Conservation (phyloP, 495 filamentous ascomycete genomes). For the Mytilinidion resinicola region DNA sequence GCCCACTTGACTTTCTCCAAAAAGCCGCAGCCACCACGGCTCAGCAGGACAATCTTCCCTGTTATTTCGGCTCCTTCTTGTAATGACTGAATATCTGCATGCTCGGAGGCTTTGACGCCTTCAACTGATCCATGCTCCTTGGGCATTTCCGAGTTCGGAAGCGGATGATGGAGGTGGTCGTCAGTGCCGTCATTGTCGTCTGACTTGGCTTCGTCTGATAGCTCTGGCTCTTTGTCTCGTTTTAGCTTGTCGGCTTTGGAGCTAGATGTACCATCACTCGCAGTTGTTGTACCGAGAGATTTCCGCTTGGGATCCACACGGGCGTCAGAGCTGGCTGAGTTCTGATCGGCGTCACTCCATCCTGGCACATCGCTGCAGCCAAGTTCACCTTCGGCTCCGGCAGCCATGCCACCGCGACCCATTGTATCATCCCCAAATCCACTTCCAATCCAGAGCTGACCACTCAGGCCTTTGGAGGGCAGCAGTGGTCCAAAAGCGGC, state of each 20-base stretch:
- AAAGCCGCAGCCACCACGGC: constrained; percentile 91
- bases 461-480: constrained; percentile 68
- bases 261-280: neutral
- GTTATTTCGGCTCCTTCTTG: constrained; percentile 92
- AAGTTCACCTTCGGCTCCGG: constrained; percentile 71
- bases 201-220: neutral
- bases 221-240: neutral
- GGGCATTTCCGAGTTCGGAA: constrained; percentile 42
- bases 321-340: neutral
- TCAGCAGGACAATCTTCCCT: constrained; percentile 85
- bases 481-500: constrained; percentile 86
- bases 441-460: constrained; percentile 83
- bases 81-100: constrained; percentile 91
- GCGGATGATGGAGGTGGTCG: constrained; percentile 73
- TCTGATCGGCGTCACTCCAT: constrained; percentile 52
- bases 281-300: neutral
- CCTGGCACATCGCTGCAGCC: constrained; percentile 96
- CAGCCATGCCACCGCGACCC: constrained; percentile 50
- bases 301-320: constrained; percentile 7
- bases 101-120: constrained; percentile 44
- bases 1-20: constrained; percentile 96
- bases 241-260: neutral
- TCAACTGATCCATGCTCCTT: constrained; percentile 33
- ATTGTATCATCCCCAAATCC: constrained; percentile 74
- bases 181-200: constrained; percentile 75